These are phyloP conservation scores for Pezicula radicicola DNA, from an alignment of 2,329 filamentous ascomycete genomes.

Conservation along the genomic window DNA sequence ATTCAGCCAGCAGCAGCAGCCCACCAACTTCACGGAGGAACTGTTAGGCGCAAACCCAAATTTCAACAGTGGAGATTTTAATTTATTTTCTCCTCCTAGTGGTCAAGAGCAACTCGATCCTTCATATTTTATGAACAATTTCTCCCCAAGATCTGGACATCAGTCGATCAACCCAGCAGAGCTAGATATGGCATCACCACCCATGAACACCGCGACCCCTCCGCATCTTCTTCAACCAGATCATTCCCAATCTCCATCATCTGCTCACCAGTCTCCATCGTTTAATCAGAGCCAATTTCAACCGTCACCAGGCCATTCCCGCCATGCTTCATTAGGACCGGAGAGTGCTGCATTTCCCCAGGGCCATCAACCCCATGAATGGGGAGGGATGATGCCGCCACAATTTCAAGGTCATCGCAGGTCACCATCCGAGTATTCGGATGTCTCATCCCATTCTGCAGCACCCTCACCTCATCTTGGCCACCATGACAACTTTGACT, in stretches of 20 bases:
- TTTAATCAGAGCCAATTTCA: constrained; percentile 28
- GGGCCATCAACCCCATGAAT: constrained; percentile 49
- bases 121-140: constrained; percentile 56
- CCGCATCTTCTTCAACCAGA: constrained; percentile 25
- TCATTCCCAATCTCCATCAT: constrained; percentile 26
- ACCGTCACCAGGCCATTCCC: constrained; percentile 26
- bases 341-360: constrained; percentile 46
- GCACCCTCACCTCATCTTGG: constrained; percentile 79
- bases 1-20: constrained; percentile 39
- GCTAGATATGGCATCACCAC: constrained; percentile 45
- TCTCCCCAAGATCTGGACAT: constrained; percentile 35
- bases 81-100: constrained; percentile 57
- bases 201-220: constrained; percentile 23
- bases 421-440: constrained; percentile 86
- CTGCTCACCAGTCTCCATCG: constrained; percentile 27
- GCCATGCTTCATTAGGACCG: constrained; percentile 29
- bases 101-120: constrained; percentile 56
- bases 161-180: constrained; percentile 41
- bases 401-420: constrained; percentile 80
- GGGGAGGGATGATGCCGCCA: constrained; percentile 48
- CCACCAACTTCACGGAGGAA: constrained; percentile 41
- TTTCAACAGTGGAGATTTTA: constrained; percentile 57
- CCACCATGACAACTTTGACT: constrained; percentile 76
- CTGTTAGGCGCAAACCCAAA: constrained; percentile 47
- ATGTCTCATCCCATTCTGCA: constrained; percentile 83